Base-by-base conservation (phyloP, 176 grass and related monocot species). In the Eragrostis curvula region DNA sequence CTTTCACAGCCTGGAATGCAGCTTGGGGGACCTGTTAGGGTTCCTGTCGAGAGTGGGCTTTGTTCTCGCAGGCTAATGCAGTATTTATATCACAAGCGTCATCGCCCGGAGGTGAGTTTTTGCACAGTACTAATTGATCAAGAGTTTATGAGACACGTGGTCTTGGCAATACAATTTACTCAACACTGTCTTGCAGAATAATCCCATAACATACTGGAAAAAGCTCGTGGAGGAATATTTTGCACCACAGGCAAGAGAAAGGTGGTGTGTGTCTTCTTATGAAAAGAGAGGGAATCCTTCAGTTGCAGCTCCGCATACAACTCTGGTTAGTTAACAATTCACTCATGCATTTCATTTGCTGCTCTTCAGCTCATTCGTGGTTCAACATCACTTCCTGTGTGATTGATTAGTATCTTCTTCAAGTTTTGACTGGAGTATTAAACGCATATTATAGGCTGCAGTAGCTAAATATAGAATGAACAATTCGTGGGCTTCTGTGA, bases 181-280 rank as follows among this genome's bases (percentile, higher is more conserved):
- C 0, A 63, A 56, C 40, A 47, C 5, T n/a, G 0, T 61, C 23
- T 87, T 87, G 70, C 81, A 96, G 97, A 90, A 93, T 75, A 99
- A 99, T 80, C 78, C 89, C 36, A 96, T 99, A 81, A 81, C 85
- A 73, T 96, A 96, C 66, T 99, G 93, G 97, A 96, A 89, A 81
- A 99, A 99, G 68, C 87, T 99, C 79, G 88, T 99, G 55, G 82
- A 90, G 27, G 93, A 99, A 73, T 99, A 96, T 93, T 99, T 94
- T 87, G 89, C 97, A 42, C 93, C 90, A 68, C 52, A 64, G 53
- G 77, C 97, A 85, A 93, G 87, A 92, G 94, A 99, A 88, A 91
- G 97, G 61, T 99, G 93, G 93, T 99, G 93, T 57, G 89, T 96
- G 29, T 96, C 97, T 17, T 83, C 92, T 57, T 96, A 99, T 90